Evolutionary conservation across 202 grass and related monocot species (phyloP), one percentile per base, ranked within the genome.

Genomic region (Zizania palustris): DNA sequence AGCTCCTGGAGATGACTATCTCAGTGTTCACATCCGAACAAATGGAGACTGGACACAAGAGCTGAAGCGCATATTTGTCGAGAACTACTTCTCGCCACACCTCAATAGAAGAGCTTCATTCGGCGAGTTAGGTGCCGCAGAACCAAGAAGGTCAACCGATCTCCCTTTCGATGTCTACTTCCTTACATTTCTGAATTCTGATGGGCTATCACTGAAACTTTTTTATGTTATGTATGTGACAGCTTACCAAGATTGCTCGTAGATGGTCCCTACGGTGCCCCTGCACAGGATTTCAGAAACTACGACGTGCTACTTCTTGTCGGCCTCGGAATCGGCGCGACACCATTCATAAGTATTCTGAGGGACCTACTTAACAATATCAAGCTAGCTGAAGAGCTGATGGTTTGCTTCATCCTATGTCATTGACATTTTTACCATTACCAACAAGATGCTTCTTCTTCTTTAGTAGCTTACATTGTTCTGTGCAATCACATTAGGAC

Each of bases 311-410:
- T 99, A 41, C 85, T 99, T 63, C 85, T 99, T 75, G 90, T 99
- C 2, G 96, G 96, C 34, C 96, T 99, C 0, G 96, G 96, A 59
- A 99, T 99, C 5, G 96, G 96, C 3, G 96, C 96, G 8, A 99
- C 96, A 16, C 96, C 96, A 2, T 99, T 99, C 62, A 95, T 99
- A 73, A 99, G 96, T 90, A 99, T 99, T 65, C 81, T 99, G 22
- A 86, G 90, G 78, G 96, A 99, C 74, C 79, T 99, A 58, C 92
- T 99, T 58, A 99, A 99, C 66, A 99, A 99, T 62, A 96, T 96
- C 64, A 99, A 99, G 74, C 60, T 99, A 84, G 96, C 92, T 79
- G 96, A 99, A 9, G 96, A 99, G 28, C 59, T 99, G 48, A 91
- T 99, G 96, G 96, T 99, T 56, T 49, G 6, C 8, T 66, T 55